Base-by-base conservation (phyloP, 2,329 filamentous ascomycete genomes). In the Alternaria brassicicola region DNA sequence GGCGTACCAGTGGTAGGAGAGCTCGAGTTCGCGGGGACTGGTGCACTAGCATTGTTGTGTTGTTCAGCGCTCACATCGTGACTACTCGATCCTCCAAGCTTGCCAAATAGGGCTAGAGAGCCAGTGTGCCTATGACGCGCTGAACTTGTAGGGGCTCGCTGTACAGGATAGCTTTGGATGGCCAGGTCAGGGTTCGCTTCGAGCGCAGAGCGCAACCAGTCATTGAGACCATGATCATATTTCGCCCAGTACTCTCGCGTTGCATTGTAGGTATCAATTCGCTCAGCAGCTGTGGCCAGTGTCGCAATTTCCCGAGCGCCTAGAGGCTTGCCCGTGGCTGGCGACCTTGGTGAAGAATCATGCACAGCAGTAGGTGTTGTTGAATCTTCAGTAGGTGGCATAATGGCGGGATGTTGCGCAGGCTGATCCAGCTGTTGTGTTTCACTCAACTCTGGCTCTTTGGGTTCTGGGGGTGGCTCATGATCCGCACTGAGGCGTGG, bases 241-340 rank as follows among this genome's bases (percentile, higher is more conserved):
- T 79, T 76, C 0, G 89, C 88, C 74, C 93, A 92, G 43, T 90
- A 85, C 15, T 85, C 80, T 42, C 92, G 86, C 0, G 90, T 89
- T 57, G 89, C 85, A 57, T 91, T 86, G 74, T 91, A 96, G 13
- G 87, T 88, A 41, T 84, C 81, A 59, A 95, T 90, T 19, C 93
- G 87, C 64, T 95, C 88, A 13, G 83, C 76, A 0, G 88, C 77
- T 2, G 85, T 86, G 15, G 85, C 82, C 48, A 95, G 82, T 8
- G 85, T 86, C 68, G 92, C 83, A 60, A 97, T 96, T 57, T 96
- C 90, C 49, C 88, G 86, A 77, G 96, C 93, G 1, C 81, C 63
- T 85, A 82, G 35, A 85, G 64, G 71, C 50, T 76, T 76, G 38
- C 68, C 69, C 12, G 67, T 63, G 4, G 63, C 65, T 23, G 71